These are phyloP conservation scores for Mercurialis annua DNA, from an alignment of 345 rosid genomes.

Conservation along the genomic window DNA sequence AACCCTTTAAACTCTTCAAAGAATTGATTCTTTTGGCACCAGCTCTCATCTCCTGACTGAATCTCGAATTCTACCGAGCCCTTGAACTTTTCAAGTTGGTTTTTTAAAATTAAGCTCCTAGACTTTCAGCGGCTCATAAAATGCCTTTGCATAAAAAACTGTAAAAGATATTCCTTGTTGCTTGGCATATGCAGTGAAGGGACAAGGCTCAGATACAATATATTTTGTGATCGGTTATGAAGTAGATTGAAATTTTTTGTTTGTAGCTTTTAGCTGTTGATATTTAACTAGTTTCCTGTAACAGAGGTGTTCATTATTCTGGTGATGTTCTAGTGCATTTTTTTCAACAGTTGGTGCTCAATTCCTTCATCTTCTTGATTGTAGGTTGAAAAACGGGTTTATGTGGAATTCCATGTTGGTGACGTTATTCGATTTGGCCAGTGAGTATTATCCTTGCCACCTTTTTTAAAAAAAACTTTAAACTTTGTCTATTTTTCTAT, in stretches of 20 bases:
- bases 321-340: neutral
- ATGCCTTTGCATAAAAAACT: too few species aligned
- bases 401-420: conserved; percentile 76
- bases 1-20: neutral
- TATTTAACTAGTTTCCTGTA: neutral
- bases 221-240: too few species aligned
- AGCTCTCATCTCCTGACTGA: neutral
- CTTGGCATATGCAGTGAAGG: neutral
- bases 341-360: neutral
- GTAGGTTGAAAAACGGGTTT: conserved; percentile 62
- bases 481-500: conserved; percentile 1
- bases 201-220: neutral
- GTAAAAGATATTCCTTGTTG: neutral
- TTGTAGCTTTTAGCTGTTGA: neutral
- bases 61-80: neutral
- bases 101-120: neutral
- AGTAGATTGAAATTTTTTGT: too few species aligned
- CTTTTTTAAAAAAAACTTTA: too few species aligned
- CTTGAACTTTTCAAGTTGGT: neutral
- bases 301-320: neutral
- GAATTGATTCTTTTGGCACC: neutral
- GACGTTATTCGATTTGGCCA: conserved; percentile 92
- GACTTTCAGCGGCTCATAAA: too few species aligned
- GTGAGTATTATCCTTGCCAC: conserved; percentile 43
- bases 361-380: neutral